Percentiles rank a stretch among this genome's conserved stretches.
Evolutionary conservation across 2,329 filamentous ascomycete genomes (phyloP).

Genomic region (Fusarium brevicatenulatum): DNA sequence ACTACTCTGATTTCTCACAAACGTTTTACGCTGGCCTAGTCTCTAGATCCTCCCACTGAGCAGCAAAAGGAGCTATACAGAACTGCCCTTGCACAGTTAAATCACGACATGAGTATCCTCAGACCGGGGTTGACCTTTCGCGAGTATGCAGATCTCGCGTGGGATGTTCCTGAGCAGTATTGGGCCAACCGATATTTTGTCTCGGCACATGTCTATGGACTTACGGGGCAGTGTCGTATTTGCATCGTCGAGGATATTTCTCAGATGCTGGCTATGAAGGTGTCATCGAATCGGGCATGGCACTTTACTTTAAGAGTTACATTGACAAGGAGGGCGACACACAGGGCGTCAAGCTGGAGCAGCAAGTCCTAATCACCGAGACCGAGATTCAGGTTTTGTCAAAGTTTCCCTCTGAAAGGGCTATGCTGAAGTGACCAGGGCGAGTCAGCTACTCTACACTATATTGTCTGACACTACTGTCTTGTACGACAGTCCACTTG

Average conservation of each 20-base stretch:
- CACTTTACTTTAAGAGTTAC: constrained; percentile 5
- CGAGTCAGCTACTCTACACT: background rate
- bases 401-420: background rate
- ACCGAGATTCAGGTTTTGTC: background rate
- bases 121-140: constrained; percentile 11
- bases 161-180: background rate
- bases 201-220: constrained; percentile 2
- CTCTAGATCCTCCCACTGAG: background rate
- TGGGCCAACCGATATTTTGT: constrained; percentile 7
- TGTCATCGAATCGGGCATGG: constrained; percentile 1
- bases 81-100: background rate
- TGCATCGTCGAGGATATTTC: background rate
- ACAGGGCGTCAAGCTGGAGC: constrained; percentile 15
- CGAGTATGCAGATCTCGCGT: background rate
- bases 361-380: constrained; percentile 8
- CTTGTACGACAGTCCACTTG: background rate
- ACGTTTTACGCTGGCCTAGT: background rate
- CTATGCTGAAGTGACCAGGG: background rate
- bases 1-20: constrained; percentile 10
- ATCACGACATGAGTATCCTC: constrained; percentile 7
- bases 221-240: constrained; percentile 6
- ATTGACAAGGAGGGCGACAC: constrained; percentile 1
- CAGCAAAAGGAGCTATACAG: background rate
- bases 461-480: background rate
- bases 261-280: constrained; percentile 8